These are phyloP conservation scores for Cupressus sempervirens DNA, from an alignment of 75 land plant genomes.

Conservation along the genomic window DNA sequence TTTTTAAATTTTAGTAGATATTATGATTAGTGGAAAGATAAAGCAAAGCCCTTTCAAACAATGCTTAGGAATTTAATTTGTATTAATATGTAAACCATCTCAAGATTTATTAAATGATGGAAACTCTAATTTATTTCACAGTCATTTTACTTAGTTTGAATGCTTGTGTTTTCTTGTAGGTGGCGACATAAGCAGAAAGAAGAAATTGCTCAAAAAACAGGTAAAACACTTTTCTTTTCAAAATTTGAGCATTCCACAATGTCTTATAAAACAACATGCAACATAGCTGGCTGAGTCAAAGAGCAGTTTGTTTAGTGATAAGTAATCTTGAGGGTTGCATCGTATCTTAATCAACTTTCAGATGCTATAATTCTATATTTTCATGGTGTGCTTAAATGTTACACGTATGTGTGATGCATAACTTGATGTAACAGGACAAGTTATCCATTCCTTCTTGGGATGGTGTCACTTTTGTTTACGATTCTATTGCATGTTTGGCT, in stretches of 20 bases:
- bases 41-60: neutral
- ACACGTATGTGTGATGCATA: neutral
- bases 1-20: neutral
- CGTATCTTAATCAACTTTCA: neutral
- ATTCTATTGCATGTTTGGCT: too few relatives aligned
- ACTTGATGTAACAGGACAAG: neutral
- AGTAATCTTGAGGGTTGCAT: neutral
- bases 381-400: neutral
- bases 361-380: neutral
- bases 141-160: neutral
- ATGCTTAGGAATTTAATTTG: neutral
- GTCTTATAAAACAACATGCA: neutral
- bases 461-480: neutral
- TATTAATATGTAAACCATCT: neutral
- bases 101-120: neutral
- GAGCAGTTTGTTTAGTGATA: neutral
- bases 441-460: neutral
- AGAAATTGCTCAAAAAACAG: conserved; percentile 95
- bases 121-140: neutral
- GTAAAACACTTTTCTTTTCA: conserved; percentile 20
- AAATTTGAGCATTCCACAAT: neutral
- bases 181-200: conserved; percentile 91
- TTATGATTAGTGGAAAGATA: neutral
- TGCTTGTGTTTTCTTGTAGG: conserved; percentile 39
- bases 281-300: neutral